Percentiles rank a stretch among this genome's conserved stretches.
phyloP scores from a whole-genome alignment of 2,329 filamentous ascomycete species.

The Trichoderma atroviride region DNA sequence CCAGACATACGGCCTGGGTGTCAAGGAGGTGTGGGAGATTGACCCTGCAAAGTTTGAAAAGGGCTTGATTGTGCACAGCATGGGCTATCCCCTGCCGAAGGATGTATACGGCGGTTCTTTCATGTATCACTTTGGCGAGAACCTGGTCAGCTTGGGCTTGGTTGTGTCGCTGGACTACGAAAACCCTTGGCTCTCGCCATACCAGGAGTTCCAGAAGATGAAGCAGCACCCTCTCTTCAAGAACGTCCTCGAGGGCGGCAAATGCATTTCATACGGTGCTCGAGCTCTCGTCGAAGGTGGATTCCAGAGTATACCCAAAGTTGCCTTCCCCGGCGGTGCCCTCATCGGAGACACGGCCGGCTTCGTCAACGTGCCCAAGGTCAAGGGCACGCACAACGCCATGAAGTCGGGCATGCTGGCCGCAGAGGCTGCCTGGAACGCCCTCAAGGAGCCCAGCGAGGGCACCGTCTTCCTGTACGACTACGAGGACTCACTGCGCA shows the following conservation, averaged over 20 bases:
- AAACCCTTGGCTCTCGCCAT: slow-evolving; percentile 95
- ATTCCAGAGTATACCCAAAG: slow-evolving; percentile 96
- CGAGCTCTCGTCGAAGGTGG: slow-evolving; percentile 91
- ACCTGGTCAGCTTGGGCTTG: slow-evolving; percentile 87
- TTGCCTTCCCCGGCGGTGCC: slow-evolving; percentile 92
- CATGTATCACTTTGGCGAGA: slow-evolving; percentile 99
- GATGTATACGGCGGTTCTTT: slow-evolving; percentile 97
- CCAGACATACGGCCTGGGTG: slow-evolving; percentile 90
- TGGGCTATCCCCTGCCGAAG: slow-evolving; percentile 86
- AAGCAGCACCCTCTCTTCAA: slow-evolving; percentile 95
- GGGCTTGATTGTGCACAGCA: slow-evolving; percentile 82
- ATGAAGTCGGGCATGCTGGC: slow-evolving; percentile 98
- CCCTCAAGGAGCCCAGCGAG: slow-evolving; percentile 60
- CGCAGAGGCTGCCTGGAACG: slow-evolving; percentile 84
- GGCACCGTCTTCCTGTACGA: slow-evolving; percentile 88
- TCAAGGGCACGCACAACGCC: slow-evolving; percentile 97
- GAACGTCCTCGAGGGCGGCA: slow-evolving; percentile 86
- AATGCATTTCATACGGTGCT: slow-evolving; percentile 95
- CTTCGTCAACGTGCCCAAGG: slow-evolving; percentile 96
- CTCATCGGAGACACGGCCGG: slow-evolving; percentile 95
- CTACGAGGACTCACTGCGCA: slow-evolving; percentile 86
- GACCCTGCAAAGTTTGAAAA: slow-evolving; percentile 88
- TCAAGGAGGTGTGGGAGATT: slow-evolving; percentile 98
- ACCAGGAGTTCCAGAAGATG: slow-evolving; percentile 96
- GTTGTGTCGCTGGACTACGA: slow-evolving; percentile 94